A percentile compares a stretch with the other conserved stretches of the same genome.
Conservation (phyloP, 371 early-diverging fungal species). For the Circinella minor region DNA sequence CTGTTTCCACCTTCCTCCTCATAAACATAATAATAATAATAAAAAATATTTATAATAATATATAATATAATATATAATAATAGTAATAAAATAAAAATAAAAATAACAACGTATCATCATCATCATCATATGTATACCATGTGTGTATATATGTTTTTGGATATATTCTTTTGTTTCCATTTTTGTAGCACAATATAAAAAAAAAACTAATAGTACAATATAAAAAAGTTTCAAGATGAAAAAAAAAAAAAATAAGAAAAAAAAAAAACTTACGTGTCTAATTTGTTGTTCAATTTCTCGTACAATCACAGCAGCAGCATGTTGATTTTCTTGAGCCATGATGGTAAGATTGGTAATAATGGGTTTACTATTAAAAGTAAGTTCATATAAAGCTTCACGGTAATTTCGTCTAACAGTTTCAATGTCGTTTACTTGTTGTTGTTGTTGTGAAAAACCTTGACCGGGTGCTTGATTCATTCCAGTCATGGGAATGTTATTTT, state of each 20-base stretch:
- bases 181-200: too few species aligned
- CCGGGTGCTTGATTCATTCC: constrained; percentile 14
- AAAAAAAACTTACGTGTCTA: constrained; percentile 64
- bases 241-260: neutral
- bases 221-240: too few species aligned
- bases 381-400: constrained; percentile 52
- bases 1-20: too few species aligned
- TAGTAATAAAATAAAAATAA: too few species aligned
- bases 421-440: constrained; percentile 21
- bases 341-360: constrained; percentile 90
- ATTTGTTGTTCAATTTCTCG: constrained; percentile 85
- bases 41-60: too few species aligned
- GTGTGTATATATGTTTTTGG: too few species aligned
- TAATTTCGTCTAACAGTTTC: constrained; percentile 45
- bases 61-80: too few species aligned
- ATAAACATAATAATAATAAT: too few species aligned
- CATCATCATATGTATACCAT: too few species aligned
- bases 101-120: too few species aligned
- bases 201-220: too few species aligned
- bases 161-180: too few species aligned
- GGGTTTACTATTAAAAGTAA: constrained; percentile 91
- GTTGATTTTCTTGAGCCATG: constrained; percentile 77
- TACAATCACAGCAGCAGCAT: constrained; percentile 73
- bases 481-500: constrained; percentile 22
- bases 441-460: constrained; percentile 21